Base-by-base conservation (phyloP, 2,329 filamentous ascomycete genomes). In the Cryphonectria carpinicola region DNA sequence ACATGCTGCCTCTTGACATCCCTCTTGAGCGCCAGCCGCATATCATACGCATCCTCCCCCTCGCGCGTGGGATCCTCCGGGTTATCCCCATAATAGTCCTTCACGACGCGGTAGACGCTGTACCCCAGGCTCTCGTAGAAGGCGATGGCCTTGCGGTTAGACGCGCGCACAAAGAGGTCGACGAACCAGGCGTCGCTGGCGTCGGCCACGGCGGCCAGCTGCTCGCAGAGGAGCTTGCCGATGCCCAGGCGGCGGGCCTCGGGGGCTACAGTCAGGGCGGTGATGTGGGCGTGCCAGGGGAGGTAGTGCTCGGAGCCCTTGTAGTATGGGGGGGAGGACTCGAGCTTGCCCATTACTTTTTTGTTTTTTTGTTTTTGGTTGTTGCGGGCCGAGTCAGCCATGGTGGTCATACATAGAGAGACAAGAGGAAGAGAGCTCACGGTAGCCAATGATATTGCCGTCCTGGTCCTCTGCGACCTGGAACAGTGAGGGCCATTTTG, bases 211-310 rank as follows among this genome's bases (percentile, higher is more conserved):
- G 86, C 85, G 81, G 98, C 95, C 41, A 99, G 86, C 70, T 93
- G 90, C 77, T 92, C 88, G 0, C 92, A 94, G 52, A 99, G 86
- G 62, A 92, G 91, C 71, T 92, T 93, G 66, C 95, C 96, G 76
- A 98, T 92, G 22, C 96, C 95, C 22, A 96, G 87, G 60, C 96
- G 89, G 39, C 96, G 91, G 65, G 94, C 94, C 70, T 92, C 89
- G 0, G 96, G 96, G 0, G 95, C 92, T 28, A 99, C 93, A 0
- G 96, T 98, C 66, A 99, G 86, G 49, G 95, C 96, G 5, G 96
- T 99, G 79, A 99, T 97, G 82, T 99, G 96, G 28, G 94, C 95
- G 83, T 99, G 96, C 93, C 94, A 98, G n/a, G 95, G 95, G n/a
- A 97, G 91, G 83, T 97, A 97, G 83, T 98, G 94, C 77, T 91